phyloP scores from a whole-genome alignment of 805 yeast species.

The Jamesozyma hellenica region DNA sequence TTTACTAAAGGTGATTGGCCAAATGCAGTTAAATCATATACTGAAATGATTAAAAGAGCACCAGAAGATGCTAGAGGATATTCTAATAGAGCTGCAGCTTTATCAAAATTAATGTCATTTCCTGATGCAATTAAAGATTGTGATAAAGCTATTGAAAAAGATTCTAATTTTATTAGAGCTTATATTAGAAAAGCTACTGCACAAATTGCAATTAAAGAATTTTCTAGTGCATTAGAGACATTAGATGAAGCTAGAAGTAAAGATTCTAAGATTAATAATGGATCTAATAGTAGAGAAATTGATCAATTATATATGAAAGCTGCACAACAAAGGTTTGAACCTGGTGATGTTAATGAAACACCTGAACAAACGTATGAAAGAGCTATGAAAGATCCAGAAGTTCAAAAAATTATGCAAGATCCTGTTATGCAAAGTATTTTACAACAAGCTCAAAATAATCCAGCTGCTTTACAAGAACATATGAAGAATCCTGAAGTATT shows the following conservation, averaged over 20 bases:
- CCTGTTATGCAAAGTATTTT: constrained; percentile 94
- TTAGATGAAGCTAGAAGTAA: constrained; percentile 66
- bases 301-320: constrained; percentile 77
- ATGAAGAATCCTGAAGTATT: constrained; percentile 92
- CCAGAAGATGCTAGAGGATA: constrained; percentile 95
- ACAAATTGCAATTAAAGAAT: constrained; percentile 83
- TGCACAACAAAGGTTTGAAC: constrained; percentile 64
- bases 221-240: constrained; percentile 70
- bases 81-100: constrained; percentile 96
- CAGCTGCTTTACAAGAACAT: constrained; percentile 94
- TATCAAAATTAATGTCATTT: constrained; percentile 89
- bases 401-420: constrained; percentile 77
- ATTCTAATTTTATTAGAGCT: constrained; percentile 86
- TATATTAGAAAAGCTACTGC: constrained; percentile 95
- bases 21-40: constrained; percentile 82
- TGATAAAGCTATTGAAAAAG: constrained; percentile 76
- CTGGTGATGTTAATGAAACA: constrained; percentile 72
- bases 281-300: constrained; percentile 61
- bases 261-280: constrained; percentile 55
- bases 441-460: constrained; percentile 87
- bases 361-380: constrained; percentile 91
- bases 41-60: constrained; percentile 94
- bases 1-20: constrained; percentile 96
- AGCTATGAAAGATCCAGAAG: constrained; percentile 88
- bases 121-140: constrained; percentile 94